These are phyloP conservation scores for Penicillium alfredii DNA, from an alignment of 495 filamentous ascomycete genomes.

Conservation along the genomic window DNA sequence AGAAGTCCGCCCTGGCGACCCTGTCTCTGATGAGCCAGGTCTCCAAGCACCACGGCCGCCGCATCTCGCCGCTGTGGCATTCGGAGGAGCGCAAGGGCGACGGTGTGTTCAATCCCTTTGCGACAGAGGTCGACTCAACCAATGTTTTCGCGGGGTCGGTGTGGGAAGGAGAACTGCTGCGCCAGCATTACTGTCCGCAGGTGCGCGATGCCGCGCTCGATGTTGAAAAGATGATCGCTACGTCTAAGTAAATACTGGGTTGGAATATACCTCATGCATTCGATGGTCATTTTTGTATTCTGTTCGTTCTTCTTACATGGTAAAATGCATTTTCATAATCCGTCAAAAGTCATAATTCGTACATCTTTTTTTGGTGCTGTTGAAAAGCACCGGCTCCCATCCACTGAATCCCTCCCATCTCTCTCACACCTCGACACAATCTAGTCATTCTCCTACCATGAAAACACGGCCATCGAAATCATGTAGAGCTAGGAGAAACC, in stretches of 20 bases:
- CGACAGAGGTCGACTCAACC: conserved; percentile 61
- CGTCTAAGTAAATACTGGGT: conserved; percentile 22
- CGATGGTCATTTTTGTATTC: conserved; percentile 3
- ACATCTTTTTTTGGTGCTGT: too few relatives aligned
- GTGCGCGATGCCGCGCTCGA: conserved; percentile 68
- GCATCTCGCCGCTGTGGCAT: conserved; percentile 69
- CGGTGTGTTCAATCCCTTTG: conserved; percentile 54
- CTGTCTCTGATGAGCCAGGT: conserved; percentile 70
- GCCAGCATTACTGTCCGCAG: conserved; percentile 79
- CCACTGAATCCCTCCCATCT: too few relatives aligned
- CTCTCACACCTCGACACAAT: too few relatives aligned
- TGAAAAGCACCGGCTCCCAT: too few relatives aligned
- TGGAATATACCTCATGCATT: background rate
- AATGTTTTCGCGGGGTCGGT: conserved; percentile 87
- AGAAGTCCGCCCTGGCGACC: conserved; percentile 76
- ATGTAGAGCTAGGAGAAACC: too few relatives aligned
- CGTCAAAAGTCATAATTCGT: too few relatives aligned
- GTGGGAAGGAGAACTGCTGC: conserved; percentile 89
- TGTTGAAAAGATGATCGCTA: conserved; percentile 58
- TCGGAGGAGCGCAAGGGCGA: conserved; percentile 89
- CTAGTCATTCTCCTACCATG: too few relatives aligned
- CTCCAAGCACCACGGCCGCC: conserved; percentile 61
- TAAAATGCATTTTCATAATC: too few relatives aligned
- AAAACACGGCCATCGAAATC: too few relatives aligned
- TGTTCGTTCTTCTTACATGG: too few relatives aligned